Evolutionary conservation across 2,329 filamentous ascomycete genomes (phyloP), one percentile per base, ranked within the genome.

Genomic region (Calonectria pseudoreteaudii): DNA sequence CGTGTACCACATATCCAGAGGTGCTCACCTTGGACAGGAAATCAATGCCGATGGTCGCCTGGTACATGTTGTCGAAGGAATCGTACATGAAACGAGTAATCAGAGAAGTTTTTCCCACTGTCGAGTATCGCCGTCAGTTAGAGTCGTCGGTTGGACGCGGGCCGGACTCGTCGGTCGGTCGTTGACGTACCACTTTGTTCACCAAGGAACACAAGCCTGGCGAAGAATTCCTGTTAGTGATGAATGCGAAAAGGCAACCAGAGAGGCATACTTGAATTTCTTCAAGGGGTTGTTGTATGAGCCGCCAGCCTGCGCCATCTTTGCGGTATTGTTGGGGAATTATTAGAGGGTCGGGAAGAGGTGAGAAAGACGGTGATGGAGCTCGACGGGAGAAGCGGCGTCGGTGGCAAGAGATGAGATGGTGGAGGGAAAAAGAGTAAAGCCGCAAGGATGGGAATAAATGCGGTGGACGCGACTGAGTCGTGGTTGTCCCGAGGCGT

Each of bases 11-110:
- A 68, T 71, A 69, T 74, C 66, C 58, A 58, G 64, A 65, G 44
- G 66, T 75, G 49, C 77, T 84, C 89, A 94, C 95, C 93, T 99
- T 99, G 83, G 96, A 98, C 79, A 99, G 92, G 84, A 99, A 99
- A 87, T 99, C 97, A 88, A 99, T 99, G 83, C 97, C 97, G 83
- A 99, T 98, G 49, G 97, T 99, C 72, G 97, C 97, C 87, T 99
- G 97, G 88, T 99, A 99, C 90, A 96, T 98, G 88, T 98, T 98
- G 90, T 99, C 97, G 89, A 99, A 99, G 62, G 97, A 98, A 87
- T 99, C 97, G 90, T 99, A 99, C 97, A 99, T 99, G 90, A 99
- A 99, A 78, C 97, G 93, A 79, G 97, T 99, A 85, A 99, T 99
- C 81, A 99, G 88, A 75, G 97, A 99, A 38, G 97, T 99, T 89